Evolutionary conservation across 148 eudicot genomes (phyloP), one percentile per base, ranked within the genome.

Genomic region (Arbutus unedo): DNA sequence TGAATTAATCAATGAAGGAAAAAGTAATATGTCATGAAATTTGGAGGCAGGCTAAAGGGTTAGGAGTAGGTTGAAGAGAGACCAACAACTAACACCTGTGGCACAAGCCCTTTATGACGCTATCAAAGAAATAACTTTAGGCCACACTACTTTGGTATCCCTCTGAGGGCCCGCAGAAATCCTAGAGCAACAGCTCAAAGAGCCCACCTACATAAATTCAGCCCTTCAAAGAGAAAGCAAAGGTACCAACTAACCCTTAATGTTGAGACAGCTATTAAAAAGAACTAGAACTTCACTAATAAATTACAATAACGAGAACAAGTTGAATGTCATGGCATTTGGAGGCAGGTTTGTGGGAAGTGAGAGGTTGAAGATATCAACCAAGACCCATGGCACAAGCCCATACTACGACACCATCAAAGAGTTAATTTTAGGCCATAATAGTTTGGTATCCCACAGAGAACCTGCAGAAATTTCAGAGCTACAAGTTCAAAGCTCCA

Each of bases 371-470:
- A 57, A 74, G 56, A 74, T 23, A 56, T 57, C 70, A 80, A 64
- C 79, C 67, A 74, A 62, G 41, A 84, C 60, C 67, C 83, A 73
- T 31, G 70, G 55, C 47, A 75, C 77, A 84, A 79, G 60, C 55
- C 80, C 21, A n/a, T 79, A 84, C 86, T 80, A 74, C 64, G 76
- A 73, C 74, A 80, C 86, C 86, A 80, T 51, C 2, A 11, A 77
- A 57, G 13, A 56, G 57, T 79, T 72, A 68, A 73, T 79, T 56
- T 80, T 53, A n/a, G 80, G 86, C 23, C 56, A 51, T 18, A 80
- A 80, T 62, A 68, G 79, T 79, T 74, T 73, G 80, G 83, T 50
- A 80, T 74, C 76, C 70, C 51, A 75, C 83, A 84, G 83, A 84
- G 79, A 84, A 84, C 79, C 82, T 79, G 79, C 64, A 41, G 82